A percentile compares a stretch with the other conserved stretches of the same genome.
These are phyloP conservation scores for Pichia membranifaciens DNA, from an alignment of 805 yeast genomes.

Conservation along the genomic window DNA sequence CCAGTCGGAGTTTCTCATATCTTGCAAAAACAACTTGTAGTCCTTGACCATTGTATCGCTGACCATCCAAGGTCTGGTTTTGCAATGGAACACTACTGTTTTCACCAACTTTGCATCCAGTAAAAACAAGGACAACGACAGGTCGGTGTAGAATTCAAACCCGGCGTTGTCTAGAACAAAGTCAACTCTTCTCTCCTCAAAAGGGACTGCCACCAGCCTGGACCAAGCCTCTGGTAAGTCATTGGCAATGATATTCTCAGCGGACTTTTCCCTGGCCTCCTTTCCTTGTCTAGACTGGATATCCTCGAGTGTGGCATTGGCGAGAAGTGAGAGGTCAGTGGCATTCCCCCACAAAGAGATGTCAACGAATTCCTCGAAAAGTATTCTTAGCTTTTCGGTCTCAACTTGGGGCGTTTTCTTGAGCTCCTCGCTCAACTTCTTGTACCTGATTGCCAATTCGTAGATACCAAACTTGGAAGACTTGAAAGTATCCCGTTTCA, in stretches of 20 bases:
- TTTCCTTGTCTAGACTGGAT: slow-evolving; percentile 89
- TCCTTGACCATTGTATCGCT: slow-evolving; percentile 91
- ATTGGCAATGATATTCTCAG: slow-evolving; percentile 69
- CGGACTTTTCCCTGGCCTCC: slow-evolving; percentile 75
- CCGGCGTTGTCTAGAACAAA: slow-evolving; percentile 91
- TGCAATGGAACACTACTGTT: slow-evolving; percentile 75
- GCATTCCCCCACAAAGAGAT: slow-evolving; percentile 98
- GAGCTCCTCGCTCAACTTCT: slow-evolving; percentile 29
- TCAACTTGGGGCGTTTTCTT: slow-evolving; percentile 21
- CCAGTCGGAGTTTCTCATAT: slow-evolving; percentile 45
- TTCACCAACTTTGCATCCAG: slow-evolving; percentile 64
- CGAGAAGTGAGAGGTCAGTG: slow-evolving; percentile 84
- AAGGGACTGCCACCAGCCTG: slow-evolving; percentile 28
- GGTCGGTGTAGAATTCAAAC: slow-evolving; percentile 87
- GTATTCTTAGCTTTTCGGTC: slow-evolving; percentile 40
- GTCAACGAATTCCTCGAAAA: slow-evolving; percentile 80
- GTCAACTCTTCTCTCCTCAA: slow-evolving; percentile 53
- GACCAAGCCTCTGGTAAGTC: slow-evolving; percentile 70
- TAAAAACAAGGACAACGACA: slow-evolving; percentile 57
- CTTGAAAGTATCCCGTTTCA: slow-evolving; percentile 69
- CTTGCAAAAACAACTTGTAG: slow-evolving; percentile 50
- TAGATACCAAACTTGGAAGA: slow-evolving; percentile 72
- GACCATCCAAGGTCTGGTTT: slow-evolving; percentile 94
- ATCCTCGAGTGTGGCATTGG: slow-evolving; percentile 85
- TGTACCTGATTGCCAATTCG: slow-evolving; percentile 69